A percentile compares a stretch with the other conserved stretches of the same genome.
These are phyloP conservation scores for Candida dendrica DNA, from an alignment of 805 yeast species.

Conservation along the genomic window DNA sequence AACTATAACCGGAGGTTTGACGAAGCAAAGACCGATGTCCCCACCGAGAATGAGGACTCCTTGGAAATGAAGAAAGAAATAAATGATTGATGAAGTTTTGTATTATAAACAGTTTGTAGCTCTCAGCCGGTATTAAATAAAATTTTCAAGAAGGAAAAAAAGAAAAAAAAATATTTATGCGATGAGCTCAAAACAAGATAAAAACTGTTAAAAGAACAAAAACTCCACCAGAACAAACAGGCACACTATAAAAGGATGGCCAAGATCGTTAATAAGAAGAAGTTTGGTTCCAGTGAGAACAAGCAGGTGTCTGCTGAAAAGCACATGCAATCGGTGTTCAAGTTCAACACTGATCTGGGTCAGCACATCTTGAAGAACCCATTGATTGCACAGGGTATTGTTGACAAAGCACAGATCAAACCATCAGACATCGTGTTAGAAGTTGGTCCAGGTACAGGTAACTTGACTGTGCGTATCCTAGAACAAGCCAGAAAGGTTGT, in stretches of 20 bases:
- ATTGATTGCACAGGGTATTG: slow-evolving; percentile 94
- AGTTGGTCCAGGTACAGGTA: slow-evolving; percentile 99
- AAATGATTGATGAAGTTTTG: not conserved
- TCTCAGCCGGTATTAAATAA: too few species aligned
- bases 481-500: slow-evolving; percentile 92
- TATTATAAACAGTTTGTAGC: too few species aligned
- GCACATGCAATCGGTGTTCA: slow-evolving; percentile 78
- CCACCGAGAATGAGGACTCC: not conserved
- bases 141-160: too few species aligned
- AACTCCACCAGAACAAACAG: too few species aligned
- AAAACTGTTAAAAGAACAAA: not conserved
- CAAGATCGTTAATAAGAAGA: slow-evolving; percentile 59
- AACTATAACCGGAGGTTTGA: not conserved
- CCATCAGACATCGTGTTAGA: slow-evolving; percentile 92
- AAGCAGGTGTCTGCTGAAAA: slow-evolving; percentile 63
- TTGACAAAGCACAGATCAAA: slow-evolving; percentile 87
- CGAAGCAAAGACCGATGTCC: not conserved
- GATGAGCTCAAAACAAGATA: not conserved
- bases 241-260: slow-evolving; percentile 51
- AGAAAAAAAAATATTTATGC: not conserved
- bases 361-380: slow-evolving; percentile 97
- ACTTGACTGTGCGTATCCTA: slow-evolving; percentile 83
- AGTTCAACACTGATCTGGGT: slow-evolving; percentile 93
- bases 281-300: slow-evolving; percentile 39
- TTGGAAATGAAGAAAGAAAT: not conserved